These are phyloP conservation scores for Pelargonium australe DNA, from an alignment of 441 rosid species.

Conservation along the genomic window DNA sequence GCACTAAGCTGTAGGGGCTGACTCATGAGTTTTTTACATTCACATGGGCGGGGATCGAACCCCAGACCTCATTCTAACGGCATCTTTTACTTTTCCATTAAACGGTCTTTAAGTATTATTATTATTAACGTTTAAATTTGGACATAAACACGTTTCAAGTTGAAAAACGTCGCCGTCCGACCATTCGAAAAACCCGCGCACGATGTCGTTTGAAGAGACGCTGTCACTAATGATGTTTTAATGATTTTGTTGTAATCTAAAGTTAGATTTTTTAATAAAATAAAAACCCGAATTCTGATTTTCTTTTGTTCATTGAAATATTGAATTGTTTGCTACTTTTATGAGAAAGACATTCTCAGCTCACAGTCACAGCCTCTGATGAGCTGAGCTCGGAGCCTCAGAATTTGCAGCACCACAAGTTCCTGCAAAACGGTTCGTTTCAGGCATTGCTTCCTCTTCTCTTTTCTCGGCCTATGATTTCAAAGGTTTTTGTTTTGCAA, in stretches of 20 bases:
- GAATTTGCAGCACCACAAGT: not conserved
- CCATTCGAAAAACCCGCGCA: too few relatives aligned
- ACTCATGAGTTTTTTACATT: too few relatives aligned
- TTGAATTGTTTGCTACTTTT: not conserved
- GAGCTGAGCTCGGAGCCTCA: not conserved
- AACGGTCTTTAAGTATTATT: too few relatives aligned
- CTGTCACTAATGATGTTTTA: not conserved
- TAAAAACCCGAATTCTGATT: too few relatives aligned
- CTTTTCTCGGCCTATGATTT: not conserved
- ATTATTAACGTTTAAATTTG: too few relatives aligned
- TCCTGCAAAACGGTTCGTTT: constrained; percentile 2
- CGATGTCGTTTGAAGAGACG: not conserved
- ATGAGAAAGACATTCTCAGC: not conserved
- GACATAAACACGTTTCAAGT: too few relatives aligned
- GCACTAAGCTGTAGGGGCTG: too few relatives aligned
- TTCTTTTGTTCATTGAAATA: too few relatives aligned
- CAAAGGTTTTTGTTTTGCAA: not conserved
- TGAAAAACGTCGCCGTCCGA: too few relatives aligned
- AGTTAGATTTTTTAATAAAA: not conserved
- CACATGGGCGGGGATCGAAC: too few relatives aligned
- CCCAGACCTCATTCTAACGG: too few relatives aligned
- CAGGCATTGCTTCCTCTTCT: not conserved
- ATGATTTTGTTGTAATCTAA: not conserved
- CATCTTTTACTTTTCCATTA: too few relatives aligned
- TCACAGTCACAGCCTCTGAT: constrained; percentile 2